A percentile compares a stretch with the other conserved stretches of the same genome.
These are phyloP conservation scores for Asclepias syriaca DNA, from an alignment of 257 asterid genomes.

Conservation along the genomic window DNA sequence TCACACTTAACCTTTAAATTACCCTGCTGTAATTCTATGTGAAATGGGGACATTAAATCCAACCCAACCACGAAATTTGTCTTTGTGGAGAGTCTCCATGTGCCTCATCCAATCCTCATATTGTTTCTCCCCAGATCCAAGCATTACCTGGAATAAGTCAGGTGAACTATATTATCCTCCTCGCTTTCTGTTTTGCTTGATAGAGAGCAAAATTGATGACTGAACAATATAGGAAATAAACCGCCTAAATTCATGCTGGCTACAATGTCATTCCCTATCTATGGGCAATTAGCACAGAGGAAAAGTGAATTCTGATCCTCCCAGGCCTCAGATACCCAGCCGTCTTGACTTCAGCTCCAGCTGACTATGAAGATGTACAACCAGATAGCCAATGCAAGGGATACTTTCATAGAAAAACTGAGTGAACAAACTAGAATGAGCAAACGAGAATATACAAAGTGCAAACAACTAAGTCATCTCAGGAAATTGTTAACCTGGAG, in stretches of 20 bases:
- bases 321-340: neutral
- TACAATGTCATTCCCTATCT: neutral
- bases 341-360: neutral
- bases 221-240: neutral
- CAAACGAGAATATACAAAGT: neutral
- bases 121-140: conserved; percentile 96
- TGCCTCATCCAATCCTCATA: conserved; percentile 98
- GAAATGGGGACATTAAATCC: conserved; percentile 95
- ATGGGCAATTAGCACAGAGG: no score
- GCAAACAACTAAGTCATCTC: neutral
- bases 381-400: neutral
- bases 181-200: neutral
- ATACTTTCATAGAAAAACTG: neutral
- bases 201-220: neutral
- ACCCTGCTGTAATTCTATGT: conserved; percentile 87
- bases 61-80: conserved; percentile 92
- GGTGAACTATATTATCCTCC: neutral
- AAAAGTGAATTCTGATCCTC: neutral
- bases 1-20: conserved; percentile 11
- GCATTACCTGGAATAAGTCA: conserved; percentile 64
- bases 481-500: neutral
- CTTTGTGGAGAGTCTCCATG: conserved; percentile 47
- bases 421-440: neutral
- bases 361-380: neutral
- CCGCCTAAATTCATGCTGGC: neutral